phyloP scores from a whole-genome alignment of 495 filamentous ascomycete genomes.

The Hypoxylon fragiforme region DNA sequence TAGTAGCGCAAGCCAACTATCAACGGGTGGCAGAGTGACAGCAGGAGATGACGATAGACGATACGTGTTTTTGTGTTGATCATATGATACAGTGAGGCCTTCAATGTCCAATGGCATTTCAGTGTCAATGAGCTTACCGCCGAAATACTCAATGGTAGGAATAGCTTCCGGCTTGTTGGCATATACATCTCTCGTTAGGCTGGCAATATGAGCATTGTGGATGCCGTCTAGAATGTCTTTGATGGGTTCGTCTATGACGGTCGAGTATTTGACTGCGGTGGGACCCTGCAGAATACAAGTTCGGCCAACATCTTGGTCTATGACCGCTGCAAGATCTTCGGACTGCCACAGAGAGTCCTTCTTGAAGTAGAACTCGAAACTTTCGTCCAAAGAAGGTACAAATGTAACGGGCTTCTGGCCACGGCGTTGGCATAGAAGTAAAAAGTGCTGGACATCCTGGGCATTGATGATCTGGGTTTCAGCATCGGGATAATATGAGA shows the following conservation, averaged over 20 bases:
- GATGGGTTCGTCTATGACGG: conserved; percentile 84
- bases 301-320: conserved; percentile 90
- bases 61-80: conserved; percentile 75
- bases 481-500: conserved; percentile 81
- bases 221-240: conserved; percentile 90
- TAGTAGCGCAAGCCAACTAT: conserved; percentile 84
- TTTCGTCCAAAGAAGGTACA: conserved; percentile 89
- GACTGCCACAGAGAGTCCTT: conserved; percentile 99
- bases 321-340: conserved; percentile 93
- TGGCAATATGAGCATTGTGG: conserved; percentile 81
- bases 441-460: conserved; percentile 95
- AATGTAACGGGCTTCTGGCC: conserved; percentile 97
- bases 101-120: conserved; percentile 69
- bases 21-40: conserved; percentile 70
- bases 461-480: conserved; percentile 93
- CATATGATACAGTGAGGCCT: conserved; percentile 75
- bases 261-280: conserved; percentile 89
- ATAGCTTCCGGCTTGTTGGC: conserved; percentile 69
- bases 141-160: conserved; percentile 91
- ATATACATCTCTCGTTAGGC: conserved; percentile 80
- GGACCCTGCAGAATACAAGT: conserved; percentile 96
- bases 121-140: conserved; percentile 72
- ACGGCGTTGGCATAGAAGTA: conserved; percentile 87
- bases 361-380: conserved; percentile 99
- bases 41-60: conserved; percentile 72